Conservation (phyloP, 768 basidiomycete genomes). For the Mycena polygramma region DNA sequence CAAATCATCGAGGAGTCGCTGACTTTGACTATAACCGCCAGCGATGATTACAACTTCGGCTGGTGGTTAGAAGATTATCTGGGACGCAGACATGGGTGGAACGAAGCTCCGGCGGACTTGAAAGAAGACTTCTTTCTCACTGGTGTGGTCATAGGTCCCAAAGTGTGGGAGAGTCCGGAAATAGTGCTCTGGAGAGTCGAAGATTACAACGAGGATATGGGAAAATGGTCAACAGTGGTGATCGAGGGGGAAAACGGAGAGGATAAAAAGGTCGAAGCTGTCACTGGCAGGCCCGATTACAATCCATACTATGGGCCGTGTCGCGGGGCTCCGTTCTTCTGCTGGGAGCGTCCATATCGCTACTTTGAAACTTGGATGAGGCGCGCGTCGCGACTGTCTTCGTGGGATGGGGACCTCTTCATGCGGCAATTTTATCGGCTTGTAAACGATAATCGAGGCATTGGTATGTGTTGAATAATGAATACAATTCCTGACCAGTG, state of each 20-base stretch:
- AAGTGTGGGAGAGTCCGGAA: neutral
- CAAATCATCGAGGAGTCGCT: too few species aligned
- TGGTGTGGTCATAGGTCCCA: slow-evolving; percentile 12
- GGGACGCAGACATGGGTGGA: too few species aligned
- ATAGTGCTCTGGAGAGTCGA: neutral
- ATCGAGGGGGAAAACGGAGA: neutral
- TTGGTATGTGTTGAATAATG: neutral
- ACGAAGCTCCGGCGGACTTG: too few species aligned
- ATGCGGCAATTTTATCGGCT: neutral
- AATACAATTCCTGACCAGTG: neutral
- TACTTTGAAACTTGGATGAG: slow-evolving; percentile 10
- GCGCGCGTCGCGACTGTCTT: neutral
- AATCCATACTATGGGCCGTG: too few species aligned
- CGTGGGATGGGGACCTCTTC: neutral
- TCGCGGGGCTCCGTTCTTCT: slow-evolving; percentile 1
- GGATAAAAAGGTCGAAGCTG: neutral
- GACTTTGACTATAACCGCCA: too few species aligned
- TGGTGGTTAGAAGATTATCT: too few species aligned
- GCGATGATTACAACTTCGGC: too few species aligned
- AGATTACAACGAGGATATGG: neutral
- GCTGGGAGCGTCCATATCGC: slow-evolving; percentile 18
- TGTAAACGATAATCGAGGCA: neutral
- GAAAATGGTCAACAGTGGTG: neutral
- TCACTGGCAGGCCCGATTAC: too few species aligned
- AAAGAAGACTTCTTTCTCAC: too few species aligned